Percentiles rank a stretch among this genome's conserved stretches.
These are phyloP conservation scores for Puccinia horiana DNA, from an alignment of 1,284 basidiomycete genomes.

Conservation along the genomic window DNA sequence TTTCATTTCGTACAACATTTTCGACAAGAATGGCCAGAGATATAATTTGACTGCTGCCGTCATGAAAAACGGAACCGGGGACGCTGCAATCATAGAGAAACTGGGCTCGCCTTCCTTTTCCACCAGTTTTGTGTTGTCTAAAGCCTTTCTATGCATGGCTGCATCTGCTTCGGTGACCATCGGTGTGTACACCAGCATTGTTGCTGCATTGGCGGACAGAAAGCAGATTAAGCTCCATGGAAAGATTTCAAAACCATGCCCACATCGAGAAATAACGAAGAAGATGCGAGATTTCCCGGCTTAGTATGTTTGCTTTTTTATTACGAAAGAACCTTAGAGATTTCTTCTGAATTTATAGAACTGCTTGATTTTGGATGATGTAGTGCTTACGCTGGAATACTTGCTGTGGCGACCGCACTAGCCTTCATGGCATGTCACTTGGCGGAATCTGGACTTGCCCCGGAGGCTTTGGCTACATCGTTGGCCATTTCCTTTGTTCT, in stretches of 20 bases:
- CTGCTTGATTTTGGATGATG: background rate
- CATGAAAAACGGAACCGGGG: constrained; percentile 10
- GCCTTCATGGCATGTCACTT: constrained; percentile 26
- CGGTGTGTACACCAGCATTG: background rate
- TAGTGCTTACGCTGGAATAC: constrained; percentile 28
- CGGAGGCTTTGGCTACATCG: constrained; percentile 3
- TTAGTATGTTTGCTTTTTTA: constrained; percentile 7
- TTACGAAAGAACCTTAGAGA: background rate
- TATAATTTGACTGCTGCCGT: constrained; percentile 36
- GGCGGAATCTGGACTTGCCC: constrained; percentile 34
- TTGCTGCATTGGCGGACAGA: background rate
- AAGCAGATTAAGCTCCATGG: background rate
- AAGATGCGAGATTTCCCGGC: constrained; percentile 37
- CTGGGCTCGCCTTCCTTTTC: constrained; percentile 11
- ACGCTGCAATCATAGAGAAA: background rate
- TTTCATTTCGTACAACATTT: constrained; percentile 27
- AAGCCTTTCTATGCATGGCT: constrained; percentile 23
- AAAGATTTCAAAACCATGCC: constrained; percentile 2
- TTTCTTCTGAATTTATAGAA: background rate
- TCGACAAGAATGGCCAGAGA: constrained; percentile 27
- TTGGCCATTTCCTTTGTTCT: constrained; percentile 23
- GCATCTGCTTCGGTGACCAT: constrained; percentile 25
- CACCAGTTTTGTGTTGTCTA: constrained; percentile 9
- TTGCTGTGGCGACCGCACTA: background rate
- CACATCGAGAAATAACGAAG: constrained; percentile 39